Conservation (phyloP, 208 protist species). For the Giardia duodenalis region DNA sequence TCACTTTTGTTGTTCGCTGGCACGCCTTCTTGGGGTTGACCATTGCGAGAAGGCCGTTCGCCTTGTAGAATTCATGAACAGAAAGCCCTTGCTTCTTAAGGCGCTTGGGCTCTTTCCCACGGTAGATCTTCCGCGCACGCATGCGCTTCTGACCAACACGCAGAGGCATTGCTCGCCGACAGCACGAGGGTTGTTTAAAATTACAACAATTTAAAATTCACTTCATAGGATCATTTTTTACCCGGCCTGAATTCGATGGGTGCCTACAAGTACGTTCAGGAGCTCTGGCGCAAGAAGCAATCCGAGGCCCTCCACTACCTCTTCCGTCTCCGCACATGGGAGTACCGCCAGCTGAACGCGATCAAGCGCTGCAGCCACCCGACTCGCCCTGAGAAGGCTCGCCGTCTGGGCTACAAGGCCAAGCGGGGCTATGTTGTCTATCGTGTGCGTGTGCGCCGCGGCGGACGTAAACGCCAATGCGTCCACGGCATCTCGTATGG, state of each 20-base stretch:
- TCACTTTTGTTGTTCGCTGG: neutral
- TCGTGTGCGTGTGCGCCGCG: conserved; percentile 88
- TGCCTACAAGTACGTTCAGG: conserved; percentile 97
- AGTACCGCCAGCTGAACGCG: conserved; percentile 79
- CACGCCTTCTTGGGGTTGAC: neutral
- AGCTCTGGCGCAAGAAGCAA: conserved; percentile 98
- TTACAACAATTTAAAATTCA: neutral
- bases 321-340: conserved; percentile 88
- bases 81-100: neutral
- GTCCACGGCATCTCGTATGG: conserved; percentile 83
- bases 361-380: conserved; percentile 73
- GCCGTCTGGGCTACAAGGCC: conserved; percentile 94
- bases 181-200: no score
- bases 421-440: conserved; percentile 97
- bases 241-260: conserved; percentile 62
- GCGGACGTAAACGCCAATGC: conserved; percentile 80
- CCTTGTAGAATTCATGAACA: neutral
- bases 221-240: neutral
- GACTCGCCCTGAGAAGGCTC: conserved; percentile 93
- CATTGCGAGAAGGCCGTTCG: neutral
- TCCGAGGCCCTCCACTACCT: conserved; percentile 97
- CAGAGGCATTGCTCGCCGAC: no score
- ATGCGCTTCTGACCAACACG: neutral
- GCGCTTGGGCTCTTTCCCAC: neutral
- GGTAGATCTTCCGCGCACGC: neutral